phyloP scores from a whole-genome alignment of 805 yeast genomes.

The Pichia phayaonensis region DNA sequence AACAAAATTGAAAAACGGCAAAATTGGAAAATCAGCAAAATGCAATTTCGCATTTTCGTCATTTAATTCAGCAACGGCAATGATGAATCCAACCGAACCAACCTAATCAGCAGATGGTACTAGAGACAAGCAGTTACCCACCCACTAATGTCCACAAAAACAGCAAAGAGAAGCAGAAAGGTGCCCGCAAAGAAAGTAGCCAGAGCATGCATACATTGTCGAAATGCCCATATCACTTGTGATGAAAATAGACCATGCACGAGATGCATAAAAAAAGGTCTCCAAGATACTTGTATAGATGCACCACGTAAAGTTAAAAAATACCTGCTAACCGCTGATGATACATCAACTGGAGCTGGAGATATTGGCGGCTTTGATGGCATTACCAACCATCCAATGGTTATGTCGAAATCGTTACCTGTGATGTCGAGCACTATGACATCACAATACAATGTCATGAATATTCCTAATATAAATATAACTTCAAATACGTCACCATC shows the following conservation, averaged over 20 bases:
- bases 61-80: background rate
- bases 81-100: background rate
- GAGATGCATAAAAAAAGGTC: conserved; percentile 65
- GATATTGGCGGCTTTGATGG: too few species aligned
- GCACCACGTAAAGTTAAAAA: conserved; percentile 86
- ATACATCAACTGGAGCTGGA: conserved; percentile 31
- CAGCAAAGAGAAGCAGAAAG: conserved; percentile 13
- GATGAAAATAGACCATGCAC: conserved; percentile 60
- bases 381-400: background rate
- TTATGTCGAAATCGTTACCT: background rate
- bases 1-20: background rate
- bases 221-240: conserved; percentile 87
- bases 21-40: background rate
- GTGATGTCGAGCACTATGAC: background rate
- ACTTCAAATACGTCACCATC: conserved; percentile 15
- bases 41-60: background rate
- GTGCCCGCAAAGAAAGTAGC: conserved; percentile 56
- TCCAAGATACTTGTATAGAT: conserved; percentile 68
- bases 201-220: conserved; percentile 88
- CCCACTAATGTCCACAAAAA: background rate
- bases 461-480: background rate
- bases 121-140: background rate
- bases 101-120: background rate
- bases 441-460: background rate
- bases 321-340: conserved; percentile 40